Evolutionary conservation across 257 asterid species (phyloP), one percentile per base, ranked within the genome.

Genomic region (Gynochthodes officinalis): DNA sequence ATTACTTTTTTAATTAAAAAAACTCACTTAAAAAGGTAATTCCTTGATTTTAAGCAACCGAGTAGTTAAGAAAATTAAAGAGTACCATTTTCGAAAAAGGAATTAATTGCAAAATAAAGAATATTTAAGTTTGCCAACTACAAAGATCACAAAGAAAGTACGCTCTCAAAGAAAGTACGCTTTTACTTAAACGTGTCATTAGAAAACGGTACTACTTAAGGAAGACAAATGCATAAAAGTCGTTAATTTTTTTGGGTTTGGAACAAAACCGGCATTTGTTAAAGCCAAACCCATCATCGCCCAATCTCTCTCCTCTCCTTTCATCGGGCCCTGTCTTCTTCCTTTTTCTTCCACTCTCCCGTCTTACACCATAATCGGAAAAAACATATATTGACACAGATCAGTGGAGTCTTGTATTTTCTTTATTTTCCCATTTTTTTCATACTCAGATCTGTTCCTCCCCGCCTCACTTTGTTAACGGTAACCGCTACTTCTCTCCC

Each of bases 141-240:
- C n/a, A n/a, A n/a, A n/a, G n/a, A n/a, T n/a, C n/a, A n/a, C n/a
- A n/a, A n/a, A n/a, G n/a, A n/a, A n/a, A n/a, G n/a, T n/a, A n/a
- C n/a, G n/a, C n/a, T n/a, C 48, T 4, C 48, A 28, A 28, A 49
- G n/a, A 18, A 14, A 59, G 42, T 30, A 59, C 64, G 64, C 64
- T 59, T 59, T 59, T 16, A 19, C 64, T 19, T 59, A 40, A 59
- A 59, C 48, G 64, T 59, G 64, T 39, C 64, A 37, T 28, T 59
- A 12, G 64, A 59, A 59, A 59, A 59, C 64, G 64, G 39, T 3
- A 28, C 64, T 3, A 15, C 39, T 13, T 21, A 59, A 27, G 27
- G 13, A 57, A 27, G 63, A 57, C 63, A 57, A 57, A 57, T 7
- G 35, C 32, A 11, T 7, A 27, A 9, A 2, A 33, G 35, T 33